These are phyloP conservation scores for Hypocrella siamensis DNA, from an alignment of 2,329 filamentous ascomycete species.

Conservation along the genomic window DNA sequence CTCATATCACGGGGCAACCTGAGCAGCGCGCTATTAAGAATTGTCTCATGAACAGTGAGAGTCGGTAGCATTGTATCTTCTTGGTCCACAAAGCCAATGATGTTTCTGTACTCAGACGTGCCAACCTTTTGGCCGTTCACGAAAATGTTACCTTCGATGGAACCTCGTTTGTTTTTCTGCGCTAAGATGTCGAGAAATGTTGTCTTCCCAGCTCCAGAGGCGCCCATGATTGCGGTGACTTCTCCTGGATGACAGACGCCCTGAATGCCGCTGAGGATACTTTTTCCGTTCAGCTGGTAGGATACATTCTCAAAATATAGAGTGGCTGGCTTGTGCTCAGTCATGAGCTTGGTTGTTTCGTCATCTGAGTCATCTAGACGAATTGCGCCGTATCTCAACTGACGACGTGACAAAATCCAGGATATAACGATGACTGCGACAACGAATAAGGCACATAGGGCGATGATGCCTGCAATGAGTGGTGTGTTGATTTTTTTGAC, in stretches of 20 bases:
- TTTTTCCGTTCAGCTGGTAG: constrained; percentile 75
- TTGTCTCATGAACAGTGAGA: constrained; percentile 93
- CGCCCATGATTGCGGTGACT: constrained; percentile 93
- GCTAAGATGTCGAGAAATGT: constrained; percentile 93
- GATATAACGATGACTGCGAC: constrained; percentile 70
- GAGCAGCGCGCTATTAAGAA: constrained; percentile 81
- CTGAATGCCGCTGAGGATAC: constrained; percentile 65
- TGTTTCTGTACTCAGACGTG: constrained; percentile 74
- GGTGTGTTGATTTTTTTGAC: constrained; percentile 95
- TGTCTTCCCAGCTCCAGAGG: constrained; percentile 92
- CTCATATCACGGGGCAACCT: constrained; percentile 90
- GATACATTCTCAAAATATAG: constrained; percentile 78
- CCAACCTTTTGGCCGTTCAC: constrained; percentile 85
- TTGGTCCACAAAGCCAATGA: constrained; percentile 95
- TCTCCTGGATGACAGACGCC: constrained; percentile 92
- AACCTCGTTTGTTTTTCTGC: constrained; percentile 87
- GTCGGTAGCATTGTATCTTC: constrained; percentile 95
- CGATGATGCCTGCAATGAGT: constrained; percentile 86
- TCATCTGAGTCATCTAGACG: constrained; percentile 81
- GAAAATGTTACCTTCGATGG: constrained; percentile 65
- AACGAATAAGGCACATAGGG: constrained; percentile 69
- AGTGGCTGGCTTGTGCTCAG: constrained; percentile 80
- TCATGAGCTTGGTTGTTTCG: constrained; percentile 71
- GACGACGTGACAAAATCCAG: constrained; percentile 78
- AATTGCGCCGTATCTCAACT: constrained; percentile 55